Base-by-base conservation (phyloP, 306 rosid genomes). In the Bauhinia variegata region DNA sequence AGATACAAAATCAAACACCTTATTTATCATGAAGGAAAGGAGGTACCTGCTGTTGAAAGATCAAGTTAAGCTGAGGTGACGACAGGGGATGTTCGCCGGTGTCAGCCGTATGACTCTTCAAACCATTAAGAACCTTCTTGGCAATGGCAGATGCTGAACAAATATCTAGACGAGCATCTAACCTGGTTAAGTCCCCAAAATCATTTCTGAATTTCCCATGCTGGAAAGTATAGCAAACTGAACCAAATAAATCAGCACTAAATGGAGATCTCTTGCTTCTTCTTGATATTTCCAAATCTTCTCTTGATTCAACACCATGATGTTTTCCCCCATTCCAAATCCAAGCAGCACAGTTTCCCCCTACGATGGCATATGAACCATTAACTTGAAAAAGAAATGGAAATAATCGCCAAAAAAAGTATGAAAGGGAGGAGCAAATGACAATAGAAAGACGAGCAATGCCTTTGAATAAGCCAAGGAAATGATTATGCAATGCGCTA, bases 31-130 rank as follows among this genome's bases (percentile, higher is more conserved):
- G 17, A 19, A 30, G 32, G 51, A 50, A 14, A 4, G 7, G 54
- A 9, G 23, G 42, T 75, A 91, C 98, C 98, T 92, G 98, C 75
- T 92, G 96, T 74, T 87, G 98, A 54, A 92, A 76, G 82, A 80
- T 87, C 56, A 92, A 69, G 79, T 89, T 92, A 34, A 92, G 82
- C 70, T 88, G 77, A 7, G 96, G 98, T 19, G 84, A 79, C 46
- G 96, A 85, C 8, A 70, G 52, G 13, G 87, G 82, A 72, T 74
- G 77, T 18, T 82, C 80, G 10, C 48, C 42, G 33, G 42, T 53
- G 33, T 74, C 55, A 37, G 63, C 63, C 6, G 71, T 63, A 50
- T 89, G 80, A 54, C 77, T 72, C 72, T 74, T 84, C 77, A 78
- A 81, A 71, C 87, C 71, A 68, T 65, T 79, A 33, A 84, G 44